Evolutionary conservation across 1,139 yeast genomes (phyloP).

Genomic region (Hansenula lynferdii): DNA sequence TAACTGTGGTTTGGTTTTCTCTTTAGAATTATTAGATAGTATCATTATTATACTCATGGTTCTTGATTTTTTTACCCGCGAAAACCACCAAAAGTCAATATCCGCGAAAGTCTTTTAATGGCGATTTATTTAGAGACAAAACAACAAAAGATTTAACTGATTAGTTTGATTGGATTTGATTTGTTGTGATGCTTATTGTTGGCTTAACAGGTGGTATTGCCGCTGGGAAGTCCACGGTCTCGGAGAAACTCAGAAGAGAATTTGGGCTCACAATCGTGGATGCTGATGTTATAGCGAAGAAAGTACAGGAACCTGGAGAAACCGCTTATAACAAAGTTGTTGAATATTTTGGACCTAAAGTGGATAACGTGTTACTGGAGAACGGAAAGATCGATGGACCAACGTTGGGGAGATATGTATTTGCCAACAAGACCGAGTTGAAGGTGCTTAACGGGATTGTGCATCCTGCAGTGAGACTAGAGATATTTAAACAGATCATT

Average conservation of each 20-base stretch:
- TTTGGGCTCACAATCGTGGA: constrained; percentile 64
- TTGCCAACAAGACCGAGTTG: constrained; percentile 56
- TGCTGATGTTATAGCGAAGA: constrained; percentile 85
- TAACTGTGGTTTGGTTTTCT: no score
- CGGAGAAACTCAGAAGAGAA: constrained; percentile 47
- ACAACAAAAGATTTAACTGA: no score
- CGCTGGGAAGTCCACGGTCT: constrained; percentile 91
- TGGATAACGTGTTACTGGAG: constrained; percentile 50
- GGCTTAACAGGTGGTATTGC: constrained; percentile 98
- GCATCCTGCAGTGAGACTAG: constrained; percentile 83
- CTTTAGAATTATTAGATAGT: no score
- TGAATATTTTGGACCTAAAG: constrained; percentile 46
- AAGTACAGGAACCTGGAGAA: constrained; percentile 79
- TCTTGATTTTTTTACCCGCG: no score
- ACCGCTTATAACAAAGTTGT: constrained; percentile 66
- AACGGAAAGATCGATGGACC: constrained; percentile 60
- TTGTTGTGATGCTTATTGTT: constrained; percentile 69
- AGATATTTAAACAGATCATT: constrained; percentile 55
- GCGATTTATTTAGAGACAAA: no score
- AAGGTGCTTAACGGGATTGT: constrained; percentile 64
- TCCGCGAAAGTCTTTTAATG: no score
- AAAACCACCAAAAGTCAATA: no score
- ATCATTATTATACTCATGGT: no score
- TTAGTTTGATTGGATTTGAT: no score
- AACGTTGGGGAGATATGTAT: constrained; percentile 74